Evolutionary conservation across 768 basidiomycete genomes (phyloP).

Genomic region (Auricularia heimuer): DNA sequence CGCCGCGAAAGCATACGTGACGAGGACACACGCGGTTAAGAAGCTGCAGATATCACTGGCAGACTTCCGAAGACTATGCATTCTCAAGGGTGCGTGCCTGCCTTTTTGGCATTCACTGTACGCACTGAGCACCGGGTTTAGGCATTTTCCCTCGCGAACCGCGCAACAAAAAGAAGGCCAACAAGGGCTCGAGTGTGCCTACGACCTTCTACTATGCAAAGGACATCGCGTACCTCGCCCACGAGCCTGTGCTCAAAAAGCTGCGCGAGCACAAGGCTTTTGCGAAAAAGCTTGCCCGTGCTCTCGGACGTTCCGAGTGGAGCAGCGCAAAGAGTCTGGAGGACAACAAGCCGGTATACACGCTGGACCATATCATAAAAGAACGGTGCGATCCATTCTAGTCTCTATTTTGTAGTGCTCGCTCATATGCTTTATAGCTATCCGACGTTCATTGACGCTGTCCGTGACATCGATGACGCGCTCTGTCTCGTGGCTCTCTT

Average conservation of each 20-base stretch:
- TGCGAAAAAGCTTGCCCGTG: conserved; percentile 90
- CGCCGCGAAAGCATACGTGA: conserved; percentile 85
- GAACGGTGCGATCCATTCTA: conserved; percentile 55
- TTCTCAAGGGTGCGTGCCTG: conserved; percentile 71
- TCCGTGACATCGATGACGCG: conserved; percentile 95
- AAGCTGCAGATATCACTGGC: conserved; percentile 94
- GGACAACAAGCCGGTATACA: conserved; percentile 85
- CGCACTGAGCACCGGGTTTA: conserved; percentile 22
- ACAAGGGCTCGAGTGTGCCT: conserved; percentile 94
- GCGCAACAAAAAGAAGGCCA: conserved; percentile 80
- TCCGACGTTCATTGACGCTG: conserved; percentile 90
- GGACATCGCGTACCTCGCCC: conserved; percentile 93
- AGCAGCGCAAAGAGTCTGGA: conserved; percentile 87
- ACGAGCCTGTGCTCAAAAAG: conserved; percentile 90
- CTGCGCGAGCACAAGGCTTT: conserved; percentile 96
- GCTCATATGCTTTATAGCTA: conserved; percentile 46
- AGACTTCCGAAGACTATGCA: conserved; percentile 94
- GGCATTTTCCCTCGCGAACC: conserved; percentile 98
- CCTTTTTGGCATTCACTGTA: conserved; percentile 5
- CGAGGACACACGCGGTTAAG: conserved; percentile 83
- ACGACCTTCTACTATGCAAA: conserved; percentile 98
- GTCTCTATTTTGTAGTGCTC: conserved; percentile 7
- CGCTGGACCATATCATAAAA: conserved; percentile 93
- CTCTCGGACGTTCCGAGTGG: conserved; percentile 93
- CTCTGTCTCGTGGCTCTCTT: conserved; percentile 93